Base-by-base conservation (phyloP, 129 eudicot genomes). In the Sambucus nigra region DNA sequence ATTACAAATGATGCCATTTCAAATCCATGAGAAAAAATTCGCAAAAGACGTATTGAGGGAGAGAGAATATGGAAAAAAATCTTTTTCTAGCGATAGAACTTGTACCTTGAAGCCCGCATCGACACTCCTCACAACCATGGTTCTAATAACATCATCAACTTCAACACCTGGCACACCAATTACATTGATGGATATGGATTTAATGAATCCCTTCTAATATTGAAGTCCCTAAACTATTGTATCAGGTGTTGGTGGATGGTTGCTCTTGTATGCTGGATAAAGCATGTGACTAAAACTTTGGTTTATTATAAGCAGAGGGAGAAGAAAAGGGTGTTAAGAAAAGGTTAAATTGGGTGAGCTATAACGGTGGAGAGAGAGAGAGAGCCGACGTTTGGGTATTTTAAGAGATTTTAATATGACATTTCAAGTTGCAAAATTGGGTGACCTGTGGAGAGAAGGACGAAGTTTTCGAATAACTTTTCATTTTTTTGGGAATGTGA, bases 81-180 rank as follows among this genome's bases (percentile, higher is more conserved):
- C 99, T 75, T 86, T 91, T 66, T 91, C 99, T 0, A 95, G 99
- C 60, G 99, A 91, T 73, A 91, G 95, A 68, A 91, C 94, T 64
- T 94, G 80, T 29, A 91, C 99, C 95, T 91, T 91, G 68, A 66
- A 82, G 13, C 99, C 99, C 60, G 77, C 84, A 61, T 75, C 66
- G 52, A 91, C 94, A 63, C 99, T 91, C 65, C 74, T 85, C 25
- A 64, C 25, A 18, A 94, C 95, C 72, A 91, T 65, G 64, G 99
- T 91, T 67, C 95, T 95, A 55, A 91, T 91, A 56, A 91, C 99
- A 82, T 91, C 99, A 74, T 91, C 99, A 67, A 95, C 99, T 80
- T 91, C 99, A 55, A 91, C 99, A 12, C 99, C 99, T 54, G 99
- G 94, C 59, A 91, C 99, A 95, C 86, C 95, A 72, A 91, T 82